Base-by-base conservation (phyloP, 306 rosid genomes). In the Trifolium fragiferum region DNA sequence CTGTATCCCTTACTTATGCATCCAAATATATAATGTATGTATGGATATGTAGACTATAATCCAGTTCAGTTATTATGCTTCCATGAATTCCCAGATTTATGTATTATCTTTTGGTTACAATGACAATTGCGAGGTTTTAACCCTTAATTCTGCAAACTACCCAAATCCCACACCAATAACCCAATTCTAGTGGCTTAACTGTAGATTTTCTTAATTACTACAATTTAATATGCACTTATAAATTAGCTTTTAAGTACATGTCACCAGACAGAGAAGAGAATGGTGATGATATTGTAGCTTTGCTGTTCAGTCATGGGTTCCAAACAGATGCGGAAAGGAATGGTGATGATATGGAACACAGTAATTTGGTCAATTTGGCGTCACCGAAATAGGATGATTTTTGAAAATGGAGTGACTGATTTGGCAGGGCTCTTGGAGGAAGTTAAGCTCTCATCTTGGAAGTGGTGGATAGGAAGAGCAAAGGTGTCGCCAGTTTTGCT, bases 31-130 rank as follows among this genome's bases (percentile, higher is more conserved):
- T 41, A 10, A 41, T 41, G 32, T 55, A 20, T 21, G 32, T 23
- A 21, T 55, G 33, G 14, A 55, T 21, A 5, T 20, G 54, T 64
- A 76, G 40, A 58, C 67, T 53, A 76, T 30, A 41, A 55, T 67
- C 57, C 12, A 55, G 55, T 30, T 76, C 60, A 54, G 67, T 14
- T 41, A 67, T 55, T 43, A 55, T 76, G 68, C 32, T 72, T 58
- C 40, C 43, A 57, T 25, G 68, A 41, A 4, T 57, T 40, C 57
- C 68, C 32, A 59, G 11, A 59, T 11, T 44, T 35, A 11, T 35
- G 51, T 27, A 33, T 66, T 54, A 66, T 53, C 20, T 35, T 49
- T 65, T 64, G 18, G 72, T 51, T 66, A 57, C 54, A 50, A 14
- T 3, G 64, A 63, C 18, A 25, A 53, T n/a, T n/a, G 19, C 27